These are phyloP conservation scores for Fragilariopsis cylindrus DNA, from an alignment of 108 stramenopile genomes.

Conservation along the genomic window DNA sequence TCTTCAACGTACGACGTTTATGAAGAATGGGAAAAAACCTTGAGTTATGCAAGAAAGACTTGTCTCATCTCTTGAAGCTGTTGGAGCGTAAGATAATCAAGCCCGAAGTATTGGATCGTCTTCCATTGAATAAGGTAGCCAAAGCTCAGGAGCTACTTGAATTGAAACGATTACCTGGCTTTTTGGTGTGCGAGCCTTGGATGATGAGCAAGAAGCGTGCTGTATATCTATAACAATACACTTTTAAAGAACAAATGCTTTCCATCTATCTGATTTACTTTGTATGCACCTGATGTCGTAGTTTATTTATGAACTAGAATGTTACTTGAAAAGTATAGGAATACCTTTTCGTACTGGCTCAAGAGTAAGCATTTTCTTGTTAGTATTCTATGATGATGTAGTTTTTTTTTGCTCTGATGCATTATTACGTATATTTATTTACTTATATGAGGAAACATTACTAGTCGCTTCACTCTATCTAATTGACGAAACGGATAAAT, in stretches of 20 bases:
- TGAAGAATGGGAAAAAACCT: conserved; percentile 46
- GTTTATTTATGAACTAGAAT: no score
- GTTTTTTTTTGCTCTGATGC: no score
- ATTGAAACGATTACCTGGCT: conserved; percentile 35
- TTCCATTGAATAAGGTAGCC: conserved; percentile 47
- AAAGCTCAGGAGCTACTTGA: conserved; percentile 54
- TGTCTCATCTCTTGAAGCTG: conserved; percentile 34
- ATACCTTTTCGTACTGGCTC: no score
- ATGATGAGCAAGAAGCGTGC: conserved; percentile 47
- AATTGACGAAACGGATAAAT: no score
- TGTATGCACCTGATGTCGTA: no score
- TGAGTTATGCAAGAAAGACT: conserved; percentile 39
- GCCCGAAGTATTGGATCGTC: conserved; percentile 43
- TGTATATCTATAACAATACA: conserved; percentile 24
- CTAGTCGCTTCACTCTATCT: no score
- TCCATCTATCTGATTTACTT: no score
- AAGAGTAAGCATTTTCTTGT: no score
- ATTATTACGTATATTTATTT: no score
- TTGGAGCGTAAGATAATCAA: conserved; percentile 30
- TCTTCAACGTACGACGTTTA: conserved; percentile 38
- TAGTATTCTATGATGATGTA: no score
- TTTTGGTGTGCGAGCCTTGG: conserved; percentile 69
- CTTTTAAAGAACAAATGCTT: background rate
- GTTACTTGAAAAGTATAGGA: no score
- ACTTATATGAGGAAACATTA: no score